phyloP scores from a whole-genome alignment of 805 yeast genomes.

The Barnettozyma botsteinii region DNA sequence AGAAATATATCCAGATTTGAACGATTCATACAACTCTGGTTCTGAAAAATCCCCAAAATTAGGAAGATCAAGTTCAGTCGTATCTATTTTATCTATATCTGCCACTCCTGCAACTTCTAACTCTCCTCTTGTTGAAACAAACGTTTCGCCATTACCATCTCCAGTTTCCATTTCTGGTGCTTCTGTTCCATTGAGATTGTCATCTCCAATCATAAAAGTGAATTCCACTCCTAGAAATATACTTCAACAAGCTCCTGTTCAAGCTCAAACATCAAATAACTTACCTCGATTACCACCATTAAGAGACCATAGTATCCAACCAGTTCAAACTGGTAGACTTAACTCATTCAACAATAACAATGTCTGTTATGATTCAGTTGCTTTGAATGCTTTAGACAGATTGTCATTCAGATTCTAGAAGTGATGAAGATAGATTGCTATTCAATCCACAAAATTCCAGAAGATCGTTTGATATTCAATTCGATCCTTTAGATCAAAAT shows the following conservation, averaged over 20 bases:
- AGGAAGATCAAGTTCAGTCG: neutral
- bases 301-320: neutral
- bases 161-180: neutral
- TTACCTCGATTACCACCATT: neutral
- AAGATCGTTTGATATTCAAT: no score
- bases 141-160: conserved; percentile 4
- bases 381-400: conserved; percentile 8
- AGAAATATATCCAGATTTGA: conserved; percentile 29
- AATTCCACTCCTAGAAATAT: neutral
- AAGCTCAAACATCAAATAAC: neutral
- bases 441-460: no score
- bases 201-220: neutral
- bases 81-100: conserved; percentile 5
- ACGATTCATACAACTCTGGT: neutral
- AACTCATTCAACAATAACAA: neutral
- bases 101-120: conserved; percentile 9
- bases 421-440: no score
- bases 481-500: no score
- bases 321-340: neutral
- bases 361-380: conserved; percentile 2
- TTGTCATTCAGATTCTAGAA: conserved; percentile 7
- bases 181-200: neutral
- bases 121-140: conserved; percentile 5
- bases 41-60: conserved; percentile 3
- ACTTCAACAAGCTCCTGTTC: neutral